Percentiles rank a stretch among this genome's conserved stretches.
Conservation (phyloP, 192 early-diverging fungal species). For the Cetraspora pellucida region DNA sequence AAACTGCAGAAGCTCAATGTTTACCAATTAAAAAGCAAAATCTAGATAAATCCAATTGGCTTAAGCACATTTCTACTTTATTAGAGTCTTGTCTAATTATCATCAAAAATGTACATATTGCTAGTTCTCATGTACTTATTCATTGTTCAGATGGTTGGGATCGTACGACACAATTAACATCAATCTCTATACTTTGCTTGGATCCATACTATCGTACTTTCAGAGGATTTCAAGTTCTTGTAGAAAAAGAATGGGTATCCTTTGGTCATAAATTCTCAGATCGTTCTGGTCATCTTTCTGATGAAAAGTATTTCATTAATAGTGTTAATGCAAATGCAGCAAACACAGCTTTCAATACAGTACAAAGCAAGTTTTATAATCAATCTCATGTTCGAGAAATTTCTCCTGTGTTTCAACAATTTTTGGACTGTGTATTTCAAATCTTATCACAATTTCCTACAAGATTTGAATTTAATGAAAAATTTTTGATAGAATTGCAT, state of each 20-base stretch:
- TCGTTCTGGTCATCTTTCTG: slow-evolving; percentile 87
- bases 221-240: slow-evolving; percentile 84
- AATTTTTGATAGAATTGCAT: slow-evolving; percentile 78
- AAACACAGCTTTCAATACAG: slow-evolving; percentile 48
- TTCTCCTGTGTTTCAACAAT: slow-evolving; percentile 96
- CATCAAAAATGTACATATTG: slow-evolving; percentile 75
- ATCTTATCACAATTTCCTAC: slow-evolving; percentile 84
- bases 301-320: slow-evolving; percentile 69
- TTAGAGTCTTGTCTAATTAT: slow-evolving; percentile 81
- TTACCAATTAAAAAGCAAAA: slow-evolving; percentile 53
- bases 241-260: slow-evolving; percentile 98
- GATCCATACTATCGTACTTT: slow-evolving; percentile 97
- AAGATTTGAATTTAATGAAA: slow-evolving; percentile 92
- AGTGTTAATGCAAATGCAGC: slow-evolving; percentile 43
- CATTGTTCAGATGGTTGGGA: slow-evolving; percentile 99
- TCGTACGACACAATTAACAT: slow-evolving; percentile 91
- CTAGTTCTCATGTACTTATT: slow-evolving; percentile 84
- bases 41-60: slow-evolving; percentile 80
- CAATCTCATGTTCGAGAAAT: slow-evolving; percentile 77
- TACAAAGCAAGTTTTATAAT: slow-evolving; percentile 62
- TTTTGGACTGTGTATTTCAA: slow-evolving; percentile 96
- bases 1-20: slow-evolving; percentile 48
- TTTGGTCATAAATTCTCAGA: slow-evolving; percentile 97
- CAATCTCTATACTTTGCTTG: slow-evolving; percentile 87
- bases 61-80: slow-evolving; percentile 82